Base-by-base conservation (phyloP, 2,329 filamentous ascomycete species). In the Pseudogymnoascus sp. region DNA sequence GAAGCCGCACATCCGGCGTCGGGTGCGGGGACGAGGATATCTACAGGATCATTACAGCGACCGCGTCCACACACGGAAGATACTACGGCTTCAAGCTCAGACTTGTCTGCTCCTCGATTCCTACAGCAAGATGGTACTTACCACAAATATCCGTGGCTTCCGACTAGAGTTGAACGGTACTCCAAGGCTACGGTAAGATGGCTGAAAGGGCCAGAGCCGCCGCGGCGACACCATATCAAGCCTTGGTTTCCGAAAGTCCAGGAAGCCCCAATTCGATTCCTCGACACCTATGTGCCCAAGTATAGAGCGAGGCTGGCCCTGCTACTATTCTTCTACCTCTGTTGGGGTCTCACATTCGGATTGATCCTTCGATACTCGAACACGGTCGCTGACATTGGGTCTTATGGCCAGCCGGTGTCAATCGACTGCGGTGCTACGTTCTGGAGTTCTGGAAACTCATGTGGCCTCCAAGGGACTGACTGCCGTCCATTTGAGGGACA, bases 401-500 rank as follows among this genome's bases (percentile, higher is more conserved):
- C 82, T 57, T 89, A 87, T 76, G 89, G 88, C 13, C 78, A 76
- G 50, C 88, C 89, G 0, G 78, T 81, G 61, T 78, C 81, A 60
- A 83, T 93, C 44, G 77, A 83, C 31, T 94, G 90, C 72, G 83
- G 81, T 10, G 79, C 82, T 60, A 81, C 85, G 11, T 90, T 89
- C 70, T 94, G 89, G 88, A 80, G 77, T 7, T 72, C 84, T 37
- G 86, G 84, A 35, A 92, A 92, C 69, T 76, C 76, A 10, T 94
- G 90, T 71, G 89, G 89, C 0, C 69, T 93, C 11, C 85, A 93
- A 66, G 90, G 90, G 5, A 84, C 85, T 63, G 78, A 84, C 59
- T 94, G 90, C 69, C 83, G 89, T 7, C 90, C 90, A 0, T 94
- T 94, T 69, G 82, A 81, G 62, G 86, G 85, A 65, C 82, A 78